Conservation (phyloP, 371 early-diverging fungal genomes). For the Umbelopsis sp. region DNA sequence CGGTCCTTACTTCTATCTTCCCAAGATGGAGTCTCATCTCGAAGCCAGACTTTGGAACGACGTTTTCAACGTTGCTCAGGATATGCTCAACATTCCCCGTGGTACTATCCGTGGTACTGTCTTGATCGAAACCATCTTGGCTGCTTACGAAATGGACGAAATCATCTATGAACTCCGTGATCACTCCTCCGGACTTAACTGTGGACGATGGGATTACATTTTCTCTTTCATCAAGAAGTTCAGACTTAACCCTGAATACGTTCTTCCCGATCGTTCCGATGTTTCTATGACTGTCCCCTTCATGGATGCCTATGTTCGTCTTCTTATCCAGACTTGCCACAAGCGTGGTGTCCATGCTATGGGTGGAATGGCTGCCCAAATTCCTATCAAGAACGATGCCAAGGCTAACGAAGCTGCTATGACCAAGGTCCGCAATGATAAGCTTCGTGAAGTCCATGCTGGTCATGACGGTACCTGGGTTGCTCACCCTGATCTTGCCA, state of each 20-base stretch:
- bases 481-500: slow-evolving; percentile 95
- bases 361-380: slow-evolving; percentile 99
- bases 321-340: slow-evolving; percentile 96
- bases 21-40: slow-evolving; percentile 96
- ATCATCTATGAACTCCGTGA: slow-evolving; percentile 96
- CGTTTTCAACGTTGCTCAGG: slow-evolving; percentile 92
- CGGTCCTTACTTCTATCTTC: slow-evolving; percentile 98
- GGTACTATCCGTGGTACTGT: slow-evolving; percentile 97
- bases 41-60: slow-evolving; percentile 98
- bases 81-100: slow-evolving; percentile 84
- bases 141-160: slow-evolving; percentile 98
- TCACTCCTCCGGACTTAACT: slow-evolving; percentile 96
- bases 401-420: slow-evolving; percentile 89
- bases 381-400: slow-evolving; percentile 92
- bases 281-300: slow-evolving; percentile 95
- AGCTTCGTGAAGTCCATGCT: slow-evolving; percentile 90
- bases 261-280: slow-evolving; percentile 88
- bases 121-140: slow-evolving; percentile 95
- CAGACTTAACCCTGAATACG: slow-evolving; percentile 80
- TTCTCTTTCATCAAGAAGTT: slow-evolving; percentile 96
- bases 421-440: slow-evolving; percentile 92
- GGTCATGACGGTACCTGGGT: slow-evolving; percentile 98
- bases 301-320: slow-evolving; percentile 91
- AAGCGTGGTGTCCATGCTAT: slow-evolving; percentile 97
- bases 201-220: slow-evolving; percentile 98